Base-by-base conservation (phyloP, 306 rosid species). In the Cicer bijugum region DNA sequence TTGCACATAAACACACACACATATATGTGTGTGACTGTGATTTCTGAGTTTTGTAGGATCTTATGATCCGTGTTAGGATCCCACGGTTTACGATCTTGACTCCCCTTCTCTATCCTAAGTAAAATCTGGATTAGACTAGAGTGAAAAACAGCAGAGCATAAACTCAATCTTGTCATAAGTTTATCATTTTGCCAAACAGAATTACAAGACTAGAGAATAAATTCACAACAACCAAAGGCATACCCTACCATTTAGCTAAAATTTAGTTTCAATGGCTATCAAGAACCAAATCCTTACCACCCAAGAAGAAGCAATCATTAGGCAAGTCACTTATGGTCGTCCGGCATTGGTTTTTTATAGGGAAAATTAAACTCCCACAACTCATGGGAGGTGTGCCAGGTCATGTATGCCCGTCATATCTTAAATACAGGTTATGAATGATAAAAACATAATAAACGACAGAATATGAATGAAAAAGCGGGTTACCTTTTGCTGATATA, bases 401-500 rank as follows among this genome's bases (percentile, higher is more conserved):
- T 12, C 56, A 12, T 28, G 17, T 55, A 46, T 43, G 6, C 15
- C 9, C 47, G 1, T 55, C 44, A 65, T 56, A 56, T 76, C 78
- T 74, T 64, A 46, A 57, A 62, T 81, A 60, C 19, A 65, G 46
- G 62, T 19, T 53, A 50, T 47, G 47, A 62, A 55, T 46, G 65
- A 38, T 40, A 46, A 80, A 59, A 23, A 12, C 20, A 55, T 28
- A 48, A 77, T 53, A 51, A 72, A 53, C 12, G 52, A 64, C 16
- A 44, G 56, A 11, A 52, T 65, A 28, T 17, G 14, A 38, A n/a
- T 6, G 39, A 51, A 50, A 60, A 75, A 69, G 4, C 6, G 50
- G 17, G 76, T 68, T 76, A 94, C 98, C 97, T 89, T 80, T 91
- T 39, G 98, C 98, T 53, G 98, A 94, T 35, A 94, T 79, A 60